Evolutionary conservation across 768 basidiomycete species (phyloP), one percentile per base, ranked within the genome.

Genomic region (Lactarius hengduanensis): DNA sequence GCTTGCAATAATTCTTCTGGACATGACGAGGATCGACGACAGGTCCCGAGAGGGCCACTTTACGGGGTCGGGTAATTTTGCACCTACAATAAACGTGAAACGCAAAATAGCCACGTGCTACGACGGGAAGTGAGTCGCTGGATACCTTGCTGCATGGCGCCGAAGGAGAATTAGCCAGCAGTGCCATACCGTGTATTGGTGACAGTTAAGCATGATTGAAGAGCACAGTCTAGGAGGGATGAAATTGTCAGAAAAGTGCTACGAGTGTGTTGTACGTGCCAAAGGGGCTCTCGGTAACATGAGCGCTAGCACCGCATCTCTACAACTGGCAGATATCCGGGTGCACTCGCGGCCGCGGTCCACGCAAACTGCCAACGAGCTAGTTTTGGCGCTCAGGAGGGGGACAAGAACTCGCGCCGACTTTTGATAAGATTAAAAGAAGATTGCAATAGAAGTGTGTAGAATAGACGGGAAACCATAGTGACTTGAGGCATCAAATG

Each of bases 381-480:
- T 18, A 34, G n/a, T 13, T 32, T 28, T 20, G 16, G 8, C 3
- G 43, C 32, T 60, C 11, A 28, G 16, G 26, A 41, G 10, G 34
- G 32, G 40, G 40, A 43, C 20, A 5, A 7, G 30, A 13, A 38
- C 22, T 50, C 1, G 59, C 26, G 64, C 36, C 43, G 36, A 57
- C 20, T 45, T 38, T 57, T 40, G 55, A 43, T 41, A 61, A 65
- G 22, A 60, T 60, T 38, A 38, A 38, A 38, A 38, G 36, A 38
- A 38, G 36, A 13, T 38, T 38, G 36, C 3, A 38, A 38, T 38
- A 38, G 36, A 38, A 38, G 36, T 36, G 34, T 10, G 10, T 36
- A 36, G 9, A 61, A 45, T 47, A 40, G 4, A 22, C n/a, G 4
- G 36, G 59, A 57, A 66, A 66, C 34, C 57, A 57, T 57, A 60